Percentiles rank a stretch among this genome's conserved stretches.
These are phyloP conservation scores for Gossypium davidsonii DNA, from an alignment of 441 rosid species.

Conservation along the genomic window DNA sequence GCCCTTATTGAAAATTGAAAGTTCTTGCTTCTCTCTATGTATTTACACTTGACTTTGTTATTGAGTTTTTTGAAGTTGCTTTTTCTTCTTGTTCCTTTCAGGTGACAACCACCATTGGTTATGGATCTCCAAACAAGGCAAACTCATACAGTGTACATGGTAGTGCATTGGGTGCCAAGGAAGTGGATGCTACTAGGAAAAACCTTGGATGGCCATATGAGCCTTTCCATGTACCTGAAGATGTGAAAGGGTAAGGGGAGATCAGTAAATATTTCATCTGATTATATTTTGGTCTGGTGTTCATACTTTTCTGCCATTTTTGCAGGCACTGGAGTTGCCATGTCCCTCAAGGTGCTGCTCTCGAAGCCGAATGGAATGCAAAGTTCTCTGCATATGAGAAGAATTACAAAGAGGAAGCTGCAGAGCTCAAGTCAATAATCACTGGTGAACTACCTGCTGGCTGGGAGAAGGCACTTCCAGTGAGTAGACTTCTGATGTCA, in stretches of 20 bases:
- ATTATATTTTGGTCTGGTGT: conserved; percentile 7
- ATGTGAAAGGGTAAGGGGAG: conserved; percentile 51
- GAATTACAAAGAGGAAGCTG: conserved; percentile 92
- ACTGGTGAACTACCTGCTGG: conserved; percentile 82
- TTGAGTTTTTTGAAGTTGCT: not conserved
- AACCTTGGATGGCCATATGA: conserved; percentile 80
- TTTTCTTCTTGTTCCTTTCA: conserved; percentile 23
- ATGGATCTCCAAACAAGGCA: conserved; percentile 82
- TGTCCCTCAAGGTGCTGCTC: conserved; percentile 52
- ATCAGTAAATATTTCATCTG: not conserved
- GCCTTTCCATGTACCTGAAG: conserved; percentile 86
- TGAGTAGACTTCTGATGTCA: conserved; percentile 39
- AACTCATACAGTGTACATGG: conserved; percentile 83
- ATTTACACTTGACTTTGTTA: not conserved
- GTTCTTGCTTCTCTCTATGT: not conserved
- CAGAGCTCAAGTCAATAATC: conserved; percentile 75
- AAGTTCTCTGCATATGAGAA: conserved; percentile 81
- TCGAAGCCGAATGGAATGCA: conserved; percentile 91
- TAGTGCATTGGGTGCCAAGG: conserved; percentile 80
- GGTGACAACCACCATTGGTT: conserved; percentile 88
- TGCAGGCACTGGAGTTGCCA: conserved; percentile 98
- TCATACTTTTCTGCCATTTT: conserved; percentile 15
- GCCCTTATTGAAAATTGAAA: not conserved
- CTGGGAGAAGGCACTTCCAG: conserved; percentile 98
- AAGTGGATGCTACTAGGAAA: conserved; percentile 84